Base-by-base conservation (phyloP, 352 stramenopile species). In the Globisporangium carolinianum region DNA sequence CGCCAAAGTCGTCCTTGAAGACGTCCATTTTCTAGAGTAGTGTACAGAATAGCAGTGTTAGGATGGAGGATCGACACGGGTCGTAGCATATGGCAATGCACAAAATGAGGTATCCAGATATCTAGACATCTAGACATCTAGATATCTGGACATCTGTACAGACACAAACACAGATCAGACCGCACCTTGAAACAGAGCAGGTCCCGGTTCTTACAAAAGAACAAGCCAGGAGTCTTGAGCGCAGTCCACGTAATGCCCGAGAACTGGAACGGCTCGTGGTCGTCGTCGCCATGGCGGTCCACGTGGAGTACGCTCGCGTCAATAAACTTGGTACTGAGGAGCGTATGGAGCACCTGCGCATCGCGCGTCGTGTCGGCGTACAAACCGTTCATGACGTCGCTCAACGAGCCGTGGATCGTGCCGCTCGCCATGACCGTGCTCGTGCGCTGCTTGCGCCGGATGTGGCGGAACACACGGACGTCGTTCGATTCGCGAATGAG, bases 351-450 rank as follows among this genome's bases (percentile, higher is more conserved):
- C 15, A 91, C 79, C 45, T 75, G 66, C 1, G 77, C 69, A 45
- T 86, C 84, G n/a, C 77, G 63, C 11, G 79, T 88, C 15, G 76
- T 82, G 67, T 89, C 79, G 10, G 81, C 81, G 59, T 91, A 91
- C 24, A 91, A 59, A 0, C 81, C 81, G 59, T 88, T 87, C 79
- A 89, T 85, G 62, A 89, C 71, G 63, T 91, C 81, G 15, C 55
- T 67, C 5, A 91, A 66, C 37, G 79, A 71, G 36, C 79, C 81
- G 48, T 85, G 79, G 10, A 91, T 55, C 8, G 81, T 77, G 9
- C 81, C 81, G 48, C 71, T 63, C 14, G 81, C 81, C 63, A 89
- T 69, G 45, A 91, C 75, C 3, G 71, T 74, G 42, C 60, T 73
- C 43, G 68, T 79, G 48, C 66, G 77, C 51, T 74, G 55, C 35